These are phyloP conservation scores for Rhizoclosmatium sp. DNA, from an alignment of 192 early-diverging fungal species.

Conservation along the genomic window DNA sequence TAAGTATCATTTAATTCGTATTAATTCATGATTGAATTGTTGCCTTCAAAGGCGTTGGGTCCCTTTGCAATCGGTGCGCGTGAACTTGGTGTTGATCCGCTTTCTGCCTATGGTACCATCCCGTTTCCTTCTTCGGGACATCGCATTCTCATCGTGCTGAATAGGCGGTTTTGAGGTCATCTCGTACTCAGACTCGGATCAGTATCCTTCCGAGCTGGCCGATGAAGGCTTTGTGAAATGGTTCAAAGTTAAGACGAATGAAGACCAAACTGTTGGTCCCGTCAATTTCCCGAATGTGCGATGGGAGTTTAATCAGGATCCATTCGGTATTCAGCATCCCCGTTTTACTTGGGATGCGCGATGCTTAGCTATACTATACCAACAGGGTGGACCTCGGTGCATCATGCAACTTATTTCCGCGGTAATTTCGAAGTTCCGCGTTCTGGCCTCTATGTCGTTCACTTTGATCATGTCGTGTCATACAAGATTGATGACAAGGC, in stretches of 20 bases:
- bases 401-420: slow-evolving; percentile 57
- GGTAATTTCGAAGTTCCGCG: slow-evolving; percentile 47
- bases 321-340: slow-evolving; percentile 51
- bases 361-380: background rate
- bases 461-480: slow-evolving; percentile 59
- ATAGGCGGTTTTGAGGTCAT: slow-evolving; percentile 73
- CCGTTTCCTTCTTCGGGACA: background rate
- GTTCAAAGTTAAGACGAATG: slow-evolving; percentile 57
- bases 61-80: slow-evolving; percentile 70
- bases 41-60: slow-evolving; percentile 60
- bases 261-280: slow-evolving; percentile 61
- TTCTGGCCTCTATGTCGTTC: slow-evolving; percentile 51
- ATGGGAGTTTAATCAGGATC: slow-evolving; percentile 68
- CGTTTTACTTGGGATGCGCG: background rate
- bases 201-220: slow-evolving; percentile 74
- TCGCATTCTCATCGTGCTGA: background rate
- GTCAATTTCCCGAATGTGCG: slow-evolving; percentile 51
- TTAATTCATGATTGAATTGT: background rate
- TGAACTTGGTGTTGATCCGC: slow-evolving; percentile 73
- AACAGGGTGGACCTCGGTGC: slow-evolving; percentile 56
- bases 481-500: slow-evolving; percentile 71
- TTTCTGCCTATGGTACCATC: slow-evolving; percentile 71
- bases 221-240: slow-evolving; percentile 66
- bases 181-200: slow-evolving; percentile 50
- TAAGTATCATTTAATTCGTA: background rate